Percentiles rank a stretch among this genome's conserved stretches.
phyloP scores from a whole-genome alignment of 257 asterid genomes.

The Nicotiana tomentosiformis region DNA sequence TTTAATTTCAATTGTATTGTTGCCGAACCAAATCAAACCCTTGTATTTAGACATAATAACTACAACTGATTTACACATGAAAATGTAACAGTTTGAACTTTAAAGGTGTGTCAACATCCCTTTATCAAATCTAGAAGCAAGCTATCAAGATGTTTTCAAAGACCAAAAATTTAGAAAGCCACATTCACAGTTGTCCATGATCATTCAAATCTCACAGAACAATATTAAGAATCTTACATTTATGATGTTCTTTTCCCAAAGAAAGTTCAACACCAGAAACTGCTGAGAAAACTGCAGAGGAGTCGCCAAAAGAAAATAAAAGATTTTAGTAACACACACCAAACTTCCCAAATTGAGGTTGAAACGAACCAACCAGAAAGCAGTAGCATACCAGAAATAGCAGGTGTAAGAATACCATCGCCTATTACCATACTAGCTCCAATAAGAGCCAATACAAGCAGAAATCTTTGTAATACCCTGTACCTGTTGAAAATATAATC shows the following conservation, averaged over 20 bases:
- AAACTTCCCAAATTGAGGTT: not conserved
- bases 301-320: constrained; percentile 9
- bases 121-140: not conserved
- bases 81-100: not conserved
- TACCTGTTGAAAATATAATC: too few species aligned
- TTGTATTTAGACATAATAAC: too few species aligned
- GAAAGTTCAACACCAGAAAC: constrained; percentile 83
- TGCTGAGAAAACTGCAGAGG: constrained; percentile 68
- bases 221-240: constrained; percentile 40
- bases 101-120: not conserved
- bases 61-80: not conserved
- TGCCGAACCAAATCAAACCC: not conserved
- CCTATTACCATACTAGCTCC: constrained; percentile 98
- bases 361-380: not conserved
- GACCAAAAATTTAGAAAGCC: not conserved
- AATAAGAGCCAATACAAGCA: constrained; percentile 65
- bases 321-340: not conserved
- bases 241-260: constrained; percentile 69
- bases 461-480: constrained; percentile 57
- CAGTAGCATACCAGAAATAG: constrained; percentile 54
- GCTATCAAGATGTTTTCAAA: not conserved
- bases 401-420: constrained; percentile 79
- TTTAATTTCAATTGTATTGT: not conserved
- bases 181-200: not conserved
- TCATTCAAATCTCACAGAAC: not conserved